These are phyloP conservation scores for Salix brachista DNA, from an alignment of 345 rosid species.

Conservation along the genomic window DNA sequence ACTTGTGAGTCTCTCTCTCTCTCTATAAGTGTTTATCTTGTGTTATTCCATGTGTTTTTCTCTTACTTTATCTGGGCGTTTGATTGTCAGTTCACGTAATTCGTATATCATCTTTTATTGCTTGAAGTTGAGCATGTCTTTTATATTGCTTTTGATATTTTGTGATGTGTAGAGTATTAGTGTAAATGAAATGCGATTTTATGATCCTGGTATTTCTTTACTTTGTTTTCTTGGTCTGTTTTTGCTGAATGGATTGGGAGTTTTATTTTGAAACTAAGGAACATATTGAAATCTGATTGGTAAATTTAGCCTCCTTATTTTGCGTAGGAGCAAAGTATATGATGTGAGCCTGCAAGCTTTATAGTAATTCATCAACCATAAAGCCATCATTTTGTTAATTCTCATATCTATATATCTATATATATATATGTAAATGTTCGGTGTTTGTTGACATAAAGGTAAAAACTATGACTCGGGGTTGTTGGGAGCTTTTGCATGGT, in stretches of 20 bases:
- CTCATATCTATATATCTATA: no score
- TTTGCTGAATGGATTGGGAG: neutral
- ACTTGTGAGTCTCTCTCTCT: slow-evolving; percentile 33
- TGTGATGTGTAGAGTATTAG: neutral
- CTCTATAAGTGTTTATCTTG: neutral
- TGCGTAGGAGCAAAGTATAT: neutral
- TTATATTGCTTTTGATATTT: neutral
- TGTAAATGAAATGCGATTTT: neutral
- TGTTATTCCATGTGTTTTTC: neutral
- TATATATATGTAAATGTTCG: neutral
- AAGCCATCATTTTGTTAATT: no score
- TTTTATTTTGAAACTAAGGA: neutral
- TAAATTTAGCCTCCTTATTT: neutral
- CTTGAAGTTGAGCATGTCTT: neutral
- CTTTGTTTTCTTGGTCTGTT: neutral
- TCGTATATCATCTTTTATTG: neutral
- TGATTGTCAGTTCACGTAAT: slow-evolving; percentile 3
- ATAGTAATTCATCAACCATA: neutral
- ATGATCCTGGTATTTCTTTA: neutral
- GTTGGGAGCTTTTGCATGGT: neutral
- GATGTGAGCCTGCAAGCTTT: neutral
- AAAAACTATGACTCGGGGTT: neutral
- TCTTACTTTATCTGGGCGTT: slow-evolving; percentile 4
- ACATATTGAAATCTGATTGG: neutral
- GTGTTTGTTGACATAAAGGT: neutral